Base-by-base conservation (phyloP, 2,329 filamentous ascomycete genomes). In the Penicillium hesseltinei region DNA sequence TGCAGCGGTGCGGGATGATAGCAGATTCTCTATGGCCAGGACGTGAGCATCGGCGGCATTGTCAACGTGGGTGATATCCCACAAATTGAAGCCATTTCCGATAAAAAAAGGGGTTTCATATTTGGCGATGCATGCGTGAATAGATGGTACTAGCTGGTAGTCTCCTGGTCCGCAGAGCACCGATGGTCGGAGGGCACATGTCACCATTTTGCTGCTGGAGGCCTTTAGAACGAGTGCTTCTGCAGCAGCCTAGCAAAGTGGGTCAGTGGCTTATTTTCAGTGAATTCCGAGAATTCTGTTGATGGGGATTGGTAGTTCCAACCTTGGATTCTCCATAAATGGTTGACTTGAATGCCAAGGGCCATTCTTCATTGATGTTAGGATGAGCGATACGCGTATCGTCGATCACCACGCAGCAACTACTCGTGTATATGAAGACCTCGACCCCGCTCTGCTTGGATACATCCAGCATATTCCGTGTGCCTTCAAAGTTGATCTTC, bases 361-460 rank as follows among this genome's bases (percentile, higher is more conserved):
- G 75, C 75, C 75, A 77, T 40, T 58, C 56, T 62, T 77, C 75
- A 44, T 75, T 70, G 56, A 77, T 73, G 51, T 77, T 76, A 7
- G 63, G 63, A 59, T 74, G 73, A 13, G 69, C 56, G 33, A 65
- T 58, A 35, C 60, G 66, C 66, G 75, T 69, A 53, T 85, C 79
- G 67, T 86, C 83, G 4, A 79, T 76, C 36, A 84, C 69, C 9
- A 81, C 81, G 31, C 82, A 83, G 56, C 81, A 81, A 64, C 75
- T 81, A 65, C 81, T 83, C 31, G 83, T 86, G 63, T 82, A 84
- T 46, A 86, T 75, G 44, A 86, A 78, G 0, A 74, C 78, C 51
- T 73, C 75, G 40, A 78, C 81, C 1, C 78, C 79, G 43, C 64
- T 71, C 29, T 71, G 66, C 60, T 74, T 73, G 1, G 80, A 75